Percentiles rank a stretch among this genome's conserved stretches.
Evolutionary conservation across 1,139 yeast species (phyloP).

Genomic region (Candida tetrigidarum): DNA sequence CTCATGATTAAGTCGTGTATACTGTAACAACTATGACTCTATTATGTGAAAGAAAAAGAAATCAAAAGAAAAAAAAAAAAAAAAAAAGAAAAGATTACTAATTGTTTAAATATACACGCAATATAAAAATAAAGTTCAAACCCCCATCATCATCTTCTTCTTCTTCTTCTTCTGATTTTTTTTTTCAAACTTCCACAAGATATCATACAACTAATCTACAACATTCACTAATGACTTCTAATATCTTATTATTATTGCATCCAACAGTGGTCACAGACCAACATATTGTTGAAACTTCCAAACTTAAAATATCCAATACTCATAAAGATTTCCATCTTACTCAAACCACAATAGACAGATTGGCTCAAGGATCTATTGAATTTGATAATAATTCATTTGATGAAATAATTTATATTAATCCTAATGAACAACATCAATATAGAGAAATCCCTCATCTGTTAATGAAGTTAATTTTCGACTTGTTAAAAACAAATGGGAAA

Average conservation of each 20-base stretch:
- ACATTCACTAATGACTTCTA: slow-evolving; percentile 9
- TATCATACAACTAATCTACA: too few species aligned
- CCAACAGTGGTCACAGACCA: slow-evolving; percentile 75
- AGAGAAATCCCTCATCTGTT: slow-evolving; percentile 44
- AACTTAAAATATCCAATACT: slow-evolving; percentile 24
- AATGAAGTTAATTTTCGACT: slow-evolving; percentile 42
- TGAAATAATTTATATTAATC: slow-evolving; percentile 61
- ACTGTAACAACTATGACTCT: too few species aligned
- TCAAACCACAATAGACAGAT: slow-evolving; percentile 74
- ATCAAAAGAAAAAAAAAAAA: slow-evolving; percentile 2
- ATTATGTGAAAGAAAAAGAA: too few species aligned
- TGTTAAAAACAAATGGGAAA: slow-evolving; percentile 51
- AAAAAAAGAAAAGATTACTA: background rate
- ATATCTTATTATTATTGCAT: slow-evolving; percentile 55
- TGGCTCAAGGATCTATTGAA: slow-evolving; percentile 59
- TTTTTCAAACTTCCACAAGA: background rate
- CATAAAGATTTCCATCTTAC: slow-evolving; percentile 23
- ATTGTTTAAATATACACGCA: background rate
- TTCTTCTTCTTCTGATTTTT: background rate
- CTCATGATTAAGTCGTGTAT: background rate
- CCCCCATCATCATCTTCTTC: background rate
- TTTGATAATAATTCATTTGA: slow-evolving; percentile 49
- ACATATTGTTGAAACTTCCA: slow-evolving; percentile 43
- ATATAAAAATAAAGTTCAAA: too few species aligned
- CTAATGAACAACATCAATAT: slow-evolving; percentile 44